Base-by-base conservation (phyloP, 1,139 yeast genomes). In the Geotrichum reessii region DNA sequence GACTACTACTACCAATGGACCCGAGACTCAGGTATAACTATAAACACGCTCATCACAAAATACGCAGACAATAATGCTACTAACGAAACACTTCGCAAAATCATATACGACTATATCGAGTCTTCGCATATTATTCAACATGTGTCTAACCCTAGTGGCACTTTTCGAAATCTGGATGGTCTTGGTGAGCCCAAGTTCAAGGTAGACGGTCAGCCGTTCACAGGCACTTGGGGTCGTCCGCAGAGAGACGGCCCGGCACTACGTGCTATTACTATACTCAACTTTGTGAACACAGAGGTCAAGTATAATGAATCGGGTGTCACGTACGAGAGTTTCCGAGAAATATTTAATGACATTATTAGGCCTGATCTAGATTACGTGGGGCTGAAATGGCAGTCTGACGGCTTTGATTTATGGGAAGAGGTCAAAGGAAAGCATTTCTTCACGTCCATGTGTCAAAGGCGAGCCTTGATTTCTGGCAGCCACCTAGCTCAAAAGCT, bases 171-270 rank as follows among this genome's bases (percentile, higher is more conserved):
- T 69, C 74, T 49, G 4, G 65, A 63, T 5, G 91, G 91, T 2
- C 76, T 92, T 44, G 98, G 97, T 0, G 98, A 92, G 69, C 98
- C 98, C 3, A 92, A 92, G 70, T 91, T 87, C 67, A 71, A 79
- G 68, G 83, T 84, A 2, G 81, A 89, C 69, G 85, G 86, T 31
- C 68, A 81, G 0, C 77, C 87, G 0, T 92, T 86, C 66, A 70
- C 73, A 17, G 83, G 76, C 1, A 70, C 75, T 47, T 92, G 98
- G 99, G 98, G 98, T 1, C 78, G 99, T 65, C 99, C 99, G 0
- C 99, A 92, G 72, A 80, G 90, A 62, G 99, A 93, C 71, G 98
- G 98, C 0, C 97, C 98, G 0, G 95, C 95, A 0, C 77, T 92
- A 60, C 78, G 98, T 64, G 79, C 85, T 2, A 78, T 85, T 55